Evolutionary conservation across 208 protist genomes (phyloP).

Genomic region (Leishmania mexicana): DNA sequence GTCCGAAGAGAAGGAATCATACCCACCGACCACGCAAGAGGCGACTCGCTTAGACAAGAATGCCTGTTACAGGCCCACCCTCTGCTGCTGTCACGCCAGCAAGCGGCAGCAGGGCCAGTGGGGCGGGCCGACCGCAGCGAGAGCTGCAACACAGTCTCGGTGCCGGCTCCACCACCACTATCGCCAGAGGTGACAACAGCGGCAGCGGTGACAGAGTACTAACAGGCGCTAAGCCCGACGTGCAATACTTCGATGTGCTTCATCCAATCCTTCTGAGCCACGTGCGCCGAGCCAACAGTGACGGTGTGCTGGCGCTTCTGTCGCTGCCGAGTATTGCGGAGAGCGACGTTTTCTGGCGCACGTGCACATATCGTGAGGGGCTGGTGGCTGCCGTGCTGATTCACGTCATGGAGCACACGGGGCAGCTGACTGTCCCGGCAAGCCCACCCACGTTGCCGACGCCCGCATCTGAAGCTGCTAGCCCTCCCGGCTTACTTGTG

Average conservation of each 20-base stretch:
- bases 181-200: neutral
- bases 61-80: neutral
- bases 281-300: slow-evolving; percentile 44
- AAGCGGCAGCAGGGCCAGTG: neutral
- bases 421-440: slow-evolving; percentile 7
- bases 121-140: neutral
- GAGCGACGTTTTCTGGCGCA: slow-evolving; percentile 67
- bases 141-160: neutral
- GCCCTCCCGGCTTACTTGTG: neutral
- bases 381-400: slow-evolving; percentile 52
- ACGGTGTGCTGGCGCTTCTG: slow-evolving; percentile 49
- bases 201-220: no score
- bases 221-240: slow-evolving; percentile 1
- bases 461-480: neutral
- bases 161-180: neutral
- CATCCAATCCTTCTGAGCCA: slow-evolving; percentile 67
- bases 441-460: neutral
- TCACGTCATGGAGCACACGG: slow-evolving; percentile 31
- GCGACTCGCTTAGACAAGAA: neutral
- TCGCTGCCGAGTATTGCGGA: slow-evolving; percentile 39
- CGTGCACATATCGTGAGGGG: slow-evolving; percentile 70
- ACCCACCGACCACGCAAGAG: neutral
- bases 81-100: neutral
- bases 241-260: slow-evolving; percentile 56
- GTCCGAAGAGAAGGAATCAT: neutral